Conservation (phyloP, 1,139 yeast species). For the Hyphopichia pseudoburtonii region DNA sequence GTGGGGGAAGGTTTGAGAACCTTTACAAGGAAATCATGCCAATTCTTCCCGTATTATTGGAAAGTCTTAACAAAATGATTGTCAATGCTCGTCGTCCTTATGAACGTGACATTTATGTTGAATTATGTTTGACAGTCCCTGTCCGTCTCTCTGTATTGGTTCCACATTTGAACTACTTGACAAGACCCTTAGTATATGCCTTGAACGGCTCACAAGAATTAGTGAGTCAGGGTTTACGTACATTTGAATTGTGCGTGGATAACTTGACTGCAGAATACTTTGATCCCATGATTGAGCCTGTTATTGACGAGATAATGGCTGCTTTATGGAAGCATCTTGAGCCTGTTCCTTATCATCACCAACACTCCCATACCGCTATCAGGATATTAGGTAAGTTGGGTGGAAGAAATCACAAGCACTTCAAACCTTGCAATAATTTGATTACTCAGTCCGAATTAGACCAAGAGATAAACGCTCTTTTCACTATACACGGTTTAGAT, state of each 20-base stretch:
- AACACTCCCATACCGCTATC: conserved; percentile 91
- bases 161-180: conserved; percentile 83
- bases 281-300: conserved; percentile 96
- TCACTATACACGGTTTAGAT: conserved; percentile 69
- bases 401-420: conserved; percentile 86
- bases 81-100: conserved; percentile 83
- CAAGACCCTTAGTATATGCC: conserved; percentile 90
- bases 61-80: conserved; percentile 80
- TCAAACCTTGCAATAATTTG: conserved; percentile 71
- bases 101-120: conserved; percentile 92
- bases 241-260: conserved; percentile 95
- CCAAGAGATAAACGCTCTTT: conserved; percentile 67
- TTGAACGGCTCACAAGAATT: conserved; percentile 88
- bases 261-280: conserved; percentile 94
- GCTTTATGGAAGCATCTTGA: conserved; percentile 90
- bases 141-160: conserved; percentile 90
- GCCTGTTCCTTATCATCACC: conserved; percentile 91
- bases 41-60: conserved; percentile 78
- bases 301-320: conserved; percentile 87
- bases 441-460: conserved; percentile 56
- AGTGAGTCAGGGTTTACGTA: conserved; percentile 90
- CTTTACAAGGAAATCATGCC: conserved; percentile 93
- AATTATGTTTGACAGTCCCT: conserved; percentile 91
- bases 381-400: conserved; percentile 94
- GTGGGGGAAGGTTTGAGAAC: conserved; percentile 93